phyloP scores from a whole-genome alignment of 2,329 filamentous ascomycete species.

The Clarireedia sp. region DNA sequence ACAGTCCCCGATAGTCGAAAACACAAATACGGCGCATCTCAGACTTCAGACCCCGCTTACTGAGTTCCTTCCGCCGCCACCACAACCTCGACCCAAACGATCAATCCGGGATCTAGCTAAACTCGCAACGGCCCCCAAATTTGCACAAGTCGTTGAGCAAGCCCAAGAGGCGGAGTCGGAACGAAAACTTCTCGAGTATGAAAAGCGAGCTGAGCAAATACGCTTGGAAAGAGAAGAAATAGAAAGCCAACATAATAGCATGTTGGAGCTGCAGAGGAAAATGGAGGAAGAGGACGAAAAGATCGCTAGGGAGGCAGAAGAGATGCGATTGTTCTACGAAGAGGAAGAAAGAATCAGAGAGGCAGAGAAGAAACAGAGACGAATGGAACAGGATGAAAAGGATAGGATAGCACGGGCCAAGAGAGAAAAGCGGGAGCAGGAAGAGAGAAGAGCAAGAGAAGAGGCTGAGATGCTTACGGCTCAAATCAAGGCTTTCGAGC shows the following conservation, averaged over 20 bases:
- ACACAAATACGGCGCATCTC: not conserved
- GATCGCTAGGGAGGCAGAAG: constrained; percentile 11
- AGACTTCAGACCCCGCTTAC: not conserved
- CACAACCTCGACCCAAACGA: constrained; percentile 1
- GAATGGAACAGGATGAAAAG: constrained; percentile 4
- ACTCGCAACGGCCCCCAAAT: not conserved
- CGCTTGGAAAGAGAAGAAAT: constrained; percentile 14
- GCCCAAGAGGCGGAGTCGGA: constrained; percentile 9
- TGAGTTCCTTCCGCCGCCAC: constrained; percentile 1
- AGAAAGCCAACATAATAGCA: constrained; percentile 13
- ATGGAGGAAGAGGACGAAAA: constrained; percentile 12
- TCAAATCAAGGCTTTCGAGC: constrained; percentile 9
- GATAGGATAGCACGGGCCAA: constrained; percentile 4
- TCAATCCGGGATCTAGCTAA: constrained; percentile 5
- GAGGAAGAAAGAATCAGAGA: constrained; percentile 4
- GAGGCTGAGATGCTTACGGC: constrained; percentile 12
- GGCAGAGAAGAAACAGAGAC: constrained; percentile 2
- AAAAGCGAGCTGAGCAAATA: constrained; percentile 10
- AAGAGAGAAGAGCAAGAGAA: constrained; percentile 7
- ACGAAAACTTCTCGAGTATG: constrained; percentile 11
- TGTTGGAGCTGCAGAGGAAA: constrained; percentile 11
- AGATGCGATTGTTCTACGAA: constrained; percentile 14
- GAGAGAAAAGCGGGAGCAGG: constrained; percentile 2
- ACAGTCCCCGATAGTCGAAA: not conserved
- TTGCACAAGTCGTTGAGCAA: constrained; percentile 3